Percentiles rank a stretch among this genome's conserved stretches.
Conservation (phyloP, 306 rosid genomes). For the Prunus armeniaca region DNA sequence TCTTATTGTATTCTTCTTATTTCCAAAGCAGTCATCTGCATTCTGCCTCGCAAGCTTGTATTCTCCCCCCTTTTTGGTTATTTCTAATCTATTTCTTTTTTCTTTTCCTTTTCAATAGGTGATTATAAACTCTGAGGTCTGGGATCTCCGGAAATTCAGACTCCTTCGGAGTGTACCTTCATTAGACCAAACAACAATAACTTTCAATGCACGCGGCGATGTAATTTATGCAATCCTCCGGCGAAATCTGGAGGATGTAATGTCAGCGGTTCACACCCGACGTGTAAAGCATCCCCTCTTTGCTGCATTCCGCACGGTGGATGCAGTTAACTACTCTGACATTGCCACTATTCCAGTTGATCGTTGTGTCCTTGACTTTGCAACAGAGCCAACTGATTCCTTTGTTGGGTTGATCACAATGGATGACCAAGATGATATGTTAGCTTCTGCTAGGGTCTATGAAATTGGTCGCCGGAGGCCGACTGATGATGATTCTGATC, state of each 20-base stretch:
- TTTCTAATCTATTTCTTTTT: neutral
- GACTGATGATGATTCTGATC: slow-evolving; percentile 95
- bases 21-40: neutral
- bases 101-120: slow-evolving; percentile 42
- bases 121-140: slow-evolving; percentile 96
- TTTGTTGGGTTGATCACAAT: slow-evolving; percentile 88
- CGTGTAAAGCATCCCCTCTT: slow-evolving; percentile 84
- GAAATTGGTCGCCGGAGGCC: slow-evolving; percentile 96
- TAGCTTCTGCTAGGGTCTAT: slow-evolving; percentile 78
- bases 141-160: slow-evolving; percentile 94
- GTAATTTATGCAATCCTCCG: slow-evolving; percentile 94
- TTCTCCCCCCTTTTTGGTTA: neutral
- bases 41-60: neutral
- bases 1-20: neutral
- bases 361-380: slow-evolving; percentile 96
- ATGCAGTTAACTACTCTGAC: slow-evolving; percentile 89
- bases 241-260: slow-evolving; percentile 90
- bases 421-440: slow-evolving; percentile 97
- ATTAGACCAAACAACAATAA: slow-evolving; percentile 82
- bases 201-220: slow-evolving; percentile 92
- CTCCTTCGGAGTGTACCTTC: slow-evolving; percentile 93
- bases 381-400: slow-evolving; percentile 88
- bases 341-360: slow-evolving; percentile 86
- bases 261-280: slow-evolving; percentile 85
- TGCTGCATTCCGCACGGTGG: slow-evolving; percentile 93